Evolutionary conservation across 208 protist genomes (phyloP), one percentile per base, ranked within the genome.

Genomic region (Ichthyophonus hoferi): DNA sequence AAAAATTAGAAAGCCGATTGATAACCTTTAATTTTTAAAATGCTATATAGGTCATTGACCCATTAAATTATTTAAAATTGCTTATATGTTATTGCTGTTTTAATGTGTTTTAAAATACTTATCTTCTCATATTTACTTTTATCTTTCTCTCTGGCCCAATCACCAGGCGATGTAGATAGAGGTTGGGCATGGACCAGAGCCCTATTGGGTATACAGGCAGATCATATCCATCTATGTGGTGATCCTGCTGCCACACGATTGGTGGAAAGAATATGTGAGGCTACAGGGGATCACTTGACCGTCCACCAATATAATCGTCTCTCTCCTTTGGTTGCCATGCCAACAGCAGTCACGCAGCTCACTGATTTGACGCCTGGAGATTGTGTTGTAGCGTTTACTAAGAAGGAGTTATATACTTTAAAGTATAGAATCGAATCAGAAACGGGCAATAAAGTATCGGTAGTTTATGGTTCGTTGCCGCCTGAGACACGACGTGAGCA

Each of bases 181-280:
- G 97, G 97, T 38, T 97, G 96, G 95, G 96, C 96, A 1, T 98
- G 96, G 96, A 97, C 96, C n/a, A 94, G 95, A 38, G 96, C 96
- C 1, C 89, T 98, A 43, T 93, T 98, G 1, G 96, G 96, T 24
- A 87, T 97, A 1, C 95, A 94, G 0, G 96, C 96, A 2, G 40
- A 82, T 14, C 58, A 98, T 90, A 93, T 98, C 33, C 96, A 98
- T 85, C 90, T 97, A 12, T 98, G 96, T 91, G 96, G 96, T 24
- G 96, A 98, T 87, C 87, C 84, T 41, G 43, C 38, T 90, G 94
- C 14, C 0, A 58, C 96, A 77, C 78, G 90, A 33, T 91, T 98
- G 1, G 87, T 98, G 7, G 86, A 95, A 79, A 90, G 93, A 1
- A 77, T 97, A 0, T 85, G 95, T 1, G 92, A 95, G 79, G 90